phyloP scores from a whole-genome alignment of 2,329 filamentous ascomycete species.

The Lithohypha guttulata region DNA sequence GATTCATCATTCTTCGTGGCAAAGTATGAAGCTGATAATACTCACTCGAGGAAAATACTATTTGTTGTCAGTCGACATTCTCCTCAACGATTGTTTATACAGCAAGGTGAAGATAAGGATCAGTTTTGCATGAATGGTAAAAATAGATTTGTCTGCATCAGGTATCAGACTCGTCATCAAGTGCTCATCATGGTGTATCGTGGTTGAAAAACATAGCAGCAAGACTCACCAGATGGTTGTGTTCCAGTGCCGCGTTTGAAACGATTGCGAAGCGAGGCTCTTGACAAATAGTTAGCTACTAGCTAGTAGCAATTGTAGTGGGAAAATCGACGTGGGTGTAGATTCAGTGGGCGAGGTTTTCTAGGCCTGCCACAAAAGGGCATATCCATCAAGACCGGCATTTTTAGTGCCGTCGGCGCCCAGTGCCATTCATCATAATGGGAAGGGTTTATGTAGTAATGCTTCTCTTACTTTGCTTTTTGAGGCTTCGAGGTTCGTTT shows the following conservation, averaged over 20 bases:
- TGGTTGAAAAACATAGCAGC: background rate
- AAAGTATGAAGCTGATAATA: background rate
- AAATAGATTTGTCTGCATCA: constrained; percentile 49
- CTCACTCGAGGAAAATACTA: background rate
- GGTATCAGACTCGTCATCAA: constrained; percentile 55
- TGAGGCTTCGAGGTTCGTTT: too few relatives aligned
- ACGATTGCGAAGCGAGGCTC: too few relatives aligned
- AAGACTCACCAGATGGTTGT: background rate
- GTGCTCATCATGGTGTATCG: constrained; percentile 38
- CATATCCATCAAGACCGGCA: constrained; percentile 67
- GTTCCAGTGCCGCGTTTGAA: background rate
- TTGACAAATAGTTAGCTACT: too few relatives aligned
- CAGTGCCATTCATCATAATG: constrained; percentile 98
- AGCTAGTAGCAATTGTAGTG: too few relatives aligned
- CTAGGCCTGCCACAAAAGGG: constrained; percentile 95
- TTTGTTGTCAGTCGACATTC: background rate
- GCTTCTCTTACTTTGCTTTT: too few relatives aligned
- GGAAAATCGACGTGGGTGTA: too few relatives aligned
- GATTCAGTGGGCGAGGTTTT: constrained; percentile 98
- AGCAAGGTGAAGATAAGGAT: constrained; percentile 19
- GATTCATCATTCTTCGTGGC: constrained; percentile 60
- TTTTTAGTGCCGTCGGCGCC: constrained; percentile 64
- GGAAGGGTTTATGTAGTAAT: too few relatives aligned
- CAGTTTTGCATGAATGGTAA: constrained; percentile 53
- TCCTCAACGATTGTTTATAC: background rate